These are phyloP conservation scores for Neopestalotiopsis sp. DNA, from an alignment of 2,329 filamentous ascomycete genomes.

Conservation along the genomic window DNA sequence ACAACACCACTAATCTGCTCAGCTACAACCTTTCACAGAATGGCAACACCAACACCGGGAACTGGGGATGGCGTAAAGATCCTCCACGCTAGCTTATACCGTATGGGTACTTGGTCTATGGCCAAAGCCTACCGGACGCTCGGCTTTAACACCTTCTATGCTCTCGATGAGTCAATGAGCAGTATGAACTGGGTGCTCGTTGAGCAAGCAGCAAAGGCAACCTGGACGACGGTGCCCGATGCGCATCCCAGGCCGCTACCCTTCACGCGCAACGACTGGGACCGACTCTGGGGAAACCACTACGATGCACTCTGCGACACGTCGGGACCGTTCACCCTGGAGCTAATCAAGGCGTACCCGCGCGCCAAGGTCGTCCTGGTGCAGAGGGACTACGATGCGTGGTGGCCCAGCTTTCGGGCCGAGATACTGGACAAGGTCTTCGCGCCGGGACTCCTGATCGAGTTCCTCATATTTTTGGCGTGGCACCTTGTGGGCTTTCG, in stretches of 20 bases:
- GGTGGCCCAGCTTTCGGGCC: conserved; percentile 31
- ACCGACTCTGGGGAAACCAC: conserved; percentile 14
- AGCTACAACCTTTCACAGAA: too few relatives aligned
- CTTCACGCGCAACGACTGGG: background rate
- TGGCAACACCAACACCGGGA: too few relatives aligned
- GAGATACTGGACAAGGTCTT: conserved; percentile 27
- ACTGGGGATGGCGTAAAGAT: background rate
- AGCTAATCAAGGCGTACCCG: conserved; percentile 30
- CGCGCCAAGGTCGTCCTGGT: conserved; percentile 30
- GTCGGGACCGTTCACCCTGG: conserved; percentile 23
- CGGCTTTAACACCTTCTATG: conserved; percentile 19
- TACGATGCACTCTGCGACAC: conserved; percentile 28
- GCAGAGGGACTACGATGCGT: conserved; percentile 29
- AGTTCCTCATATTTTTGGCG: conserved; percentile 1
- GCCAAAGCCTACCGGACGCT: conserved; percentile 24
- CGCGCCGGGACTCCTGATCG: background rate
- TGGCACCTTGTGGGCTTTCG: conserved; percentile 31
- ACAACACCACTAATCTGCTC: too few relatives aligned
- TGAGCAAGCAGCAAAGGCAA: conserved; percentile 25
- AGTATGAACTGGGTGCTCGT: conserved; percentile 25
- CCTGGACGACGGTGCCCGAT: background rate
- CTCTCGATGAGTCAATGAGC: conserved; percentile 21
- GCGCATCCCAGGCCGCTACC: background rate
- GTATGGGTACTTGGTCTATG: conserved; percentile 24
- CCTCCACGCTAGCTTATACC: conserved; percentile 24